Conservation (phyloP, 345 rosid genomes). For the Populus ilicifolia region DNA sequence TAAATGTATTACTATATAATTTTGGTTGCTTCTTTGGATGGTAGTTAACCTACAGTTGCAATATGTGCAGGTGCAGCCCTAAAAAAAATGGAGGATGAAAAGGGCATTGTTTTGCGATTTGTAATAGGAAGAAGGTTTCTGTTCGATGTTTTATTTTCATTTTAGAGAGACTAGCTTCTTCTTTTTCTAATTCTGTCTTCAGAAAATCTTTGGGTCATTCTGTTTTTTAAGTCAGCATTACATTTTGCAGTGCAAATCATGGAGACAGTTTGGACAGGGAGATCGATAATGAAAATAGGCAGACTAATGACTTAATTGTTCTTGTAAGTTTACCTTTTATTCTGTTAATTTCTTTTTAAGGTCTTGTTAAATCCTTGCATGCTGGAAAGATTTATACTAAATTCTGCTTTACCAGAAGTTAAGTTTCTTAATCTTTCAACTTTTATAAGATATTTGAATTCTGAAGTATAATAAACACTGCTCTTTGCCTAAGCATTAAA, state of each 20-base stretch:
- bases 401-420: not conserved
- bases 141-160: slow-evolving; percentile 2
- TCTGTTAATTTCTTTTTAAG: slow-evolving; percentile 6
- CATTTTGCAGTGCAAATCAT: slow-evolving; percentile 49
- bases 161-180: slow-evolving; percentile 5
- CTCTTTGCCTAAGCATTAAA: too few relatives aligned
- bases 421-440: not conserved
- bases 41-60: slow-evolving; percentile 16
- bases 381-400: not conserved
- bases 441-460: not conserved
- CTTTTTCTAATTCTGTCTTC: not conserved
- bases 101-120: slow-evolving; percentile 72
- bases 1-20: not conserved
- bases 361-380: not conserved
- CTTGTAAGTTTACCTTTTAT: slow-evolving; percentile 35
- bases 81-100: slow-evolving; percentile 57
- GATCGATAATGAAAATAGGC: slow-evolving; percentile 37
- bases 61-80: slow-evolving; percentile 50
- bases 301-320: slow-evolving; percentile 47
- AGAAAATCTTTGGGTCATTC: not conserved
- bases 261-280: slow-evolving; percentile 45
- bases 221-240: not conserved
- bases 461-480: not conserved
- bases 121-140: slow-evolving; percentile 88
- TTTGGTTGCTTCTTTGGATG: not conserved